Percentiles rank a stretch among this genome's conserved stretches.
These are phyloP conservation scores for Pichiaceae sp. DNA, from an alignment of 1,139 yeast species.

Conservation along the genomic window DNA sequence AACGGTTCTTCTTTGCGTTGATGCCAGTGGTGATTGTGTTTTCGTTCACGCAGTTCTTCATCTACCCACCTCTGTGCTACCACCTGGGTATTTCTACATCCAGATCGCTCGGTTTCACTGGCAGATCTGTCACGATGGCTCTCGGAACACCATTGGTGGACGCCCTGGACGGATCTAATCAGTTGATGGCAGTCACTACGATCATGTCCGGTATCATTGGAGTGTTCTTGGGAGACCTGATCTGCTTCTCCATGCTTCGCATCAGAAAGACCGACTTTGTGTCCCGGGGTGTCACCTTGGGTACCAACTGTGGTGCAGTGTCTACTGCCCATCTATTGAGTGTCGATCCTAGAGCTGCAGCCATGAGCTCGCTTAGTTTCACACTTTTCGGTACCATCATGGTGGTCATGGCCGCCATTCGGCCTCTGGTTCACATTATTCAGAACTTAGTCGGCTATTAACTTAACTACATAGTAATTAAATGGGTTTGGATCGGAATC, in stretches of 20 bases:
- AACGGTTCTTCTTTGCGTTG: slow-evolving; percentile 48
- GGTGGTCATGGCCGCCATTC: slow-evolving; percentile 60
- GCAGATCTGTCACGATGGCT: slow-evolving; percentile 76
- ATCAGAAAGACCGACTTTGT: slow-evolving; percentile 60
- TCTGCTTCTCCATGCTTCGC: slow-evolving; percentile 34
- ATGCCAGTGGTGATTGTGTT: slow-evolving; percentile 53
- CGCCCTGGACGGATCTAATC: slow-evolving; percentile 58
- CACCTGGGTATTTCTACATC: slow-evolving; percentile 53
- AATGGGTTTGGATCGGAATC: slow-evolving; percentile 1
- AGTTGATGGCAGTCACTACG: slow-evolving; percentile 73
- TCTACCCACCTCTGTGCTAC: slow-evolving; percentile 62
- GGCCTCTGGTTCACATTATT: slow-evolving; percentile 32
- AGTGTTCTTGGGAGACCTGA: slow-evolving; percentile 56
- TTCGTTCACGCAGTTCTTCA: slow-evolving; percentile 51
- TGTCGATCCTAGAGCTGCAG: slow-evolving; percentile 73
- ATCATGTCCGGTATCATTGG: slow-evolving; percentile 74
- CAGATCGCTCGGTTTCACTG: slow-evolving; percentile 66
- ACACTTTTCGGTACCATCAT: slow-evolving; percentile 65
- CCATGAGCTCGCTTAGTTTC: slow-evolving; percentile 65
- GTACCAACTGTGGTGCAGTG: slow-evolving; percentile 74
- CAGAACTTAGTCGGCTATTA: slow-evolving; percentile 26
- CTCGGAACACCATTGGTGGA: slow-evolving; percentile 66
- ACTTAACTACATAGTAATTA: slow-evolving; percentile 1
- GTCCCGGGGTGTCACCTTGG: slow-evolving; percentile 68
- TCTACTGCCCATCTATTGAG: slow-evolving; percentile 69